Base-by-base conservation (phyloP, 1,284 basidiomycete genomes). In the Ceratorhiza oryzae-sativae region DNA sequence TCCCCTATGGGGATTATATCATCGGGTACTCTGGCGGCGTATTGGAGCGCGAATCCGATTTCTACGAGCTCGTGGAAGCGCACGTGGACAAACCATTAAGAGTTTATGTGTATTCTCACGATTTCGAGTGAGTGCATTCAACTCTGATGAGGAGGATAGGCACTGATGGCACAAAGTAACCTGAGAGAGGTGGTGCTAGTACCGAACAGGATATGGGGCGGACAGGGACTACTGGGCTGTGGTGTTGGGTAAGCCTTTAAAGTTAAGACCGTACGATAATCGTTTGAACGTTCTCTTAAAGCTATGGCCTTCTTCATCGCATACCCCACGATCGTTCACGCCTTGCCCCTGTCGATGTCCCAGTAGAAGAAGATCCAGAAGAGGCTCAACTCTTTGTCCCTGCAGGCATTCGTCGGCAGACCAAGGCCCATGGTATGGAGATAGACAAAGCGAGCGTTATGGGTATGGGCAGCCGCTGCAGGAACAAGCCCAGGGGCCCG, bases 41-140 rank as follows among this genome's bases (percentile, higher is more conserved):
- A 0, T 82, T 98, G 59, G 87, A 90, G 75, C 89, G 92, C n/a
- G 97, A 99, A 81, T 91, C 91, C 74, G 96, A 98, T 79, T 98
- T 99, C 78, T 98, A 98, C 80, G 94, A 97, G 75, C 84, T 99
- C 1, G 94, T 99, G 34, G 97, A 98, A 83, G 88, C 90, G 92
- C 95, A 98, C 81, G 87, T 93, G 65, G 96, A 98, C 77, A 95
- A 94, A 80, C 93, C 96, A 5, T 81, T 98, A 45, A 85, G 94
- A 48, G 90, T 98, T 30, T 98, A 97, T 79, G 96, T 98, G 6
- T 98, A 98, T 81, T 98, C 95, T 51, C 90, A 94, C 76, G 97
- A 98, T 81, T 97, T 98, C 77, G 95, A 99, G 94, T 95, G 80
- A 75, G 93, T 85, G n/a, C 27, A 8, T 36, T 78, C 80, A 67